Percentiles rank a stretch among this genome's conserved stretches.
Evolutionary conservation across 164 flowering plant genomes (phyloP).

Genomic region (Nymphaea colorata): DNA sequence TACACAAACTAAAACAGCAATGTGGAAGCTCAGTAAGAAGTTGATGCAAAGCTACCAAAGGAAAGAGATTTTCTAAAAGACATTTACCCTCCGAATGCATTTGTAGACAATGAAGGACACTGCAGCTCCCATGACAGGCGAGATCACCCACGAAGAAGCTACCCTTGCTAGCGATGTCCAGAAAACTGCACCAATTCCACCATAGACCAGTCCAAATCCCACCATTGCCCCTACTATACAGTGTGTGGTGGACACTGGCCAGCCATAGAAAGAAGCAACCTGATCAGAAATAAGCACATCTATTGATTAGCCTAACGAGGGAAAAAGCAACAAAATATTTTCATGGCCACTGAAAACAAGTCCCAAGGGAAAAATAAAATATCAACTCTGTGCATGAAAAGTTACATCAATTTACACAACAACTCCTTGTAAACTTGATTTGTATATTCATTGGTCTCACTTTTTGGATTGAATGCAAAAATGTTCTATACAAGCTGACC

Average conservation of each 20-base stretch:
- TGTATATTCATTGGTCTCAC: too few species aligned
- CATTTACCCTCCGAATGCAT: conserved; percentile 87
- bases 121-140: conserved; percentile 76
- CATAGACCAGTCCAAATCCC: conserved; percentile 88
- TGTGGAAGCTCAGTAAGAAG: background rate
- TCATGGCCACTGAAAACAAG: too few species aligned
- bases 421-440: too few species aligned
- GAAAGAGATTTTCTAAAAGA: too few species aligned
- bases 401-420: too few species aligned
- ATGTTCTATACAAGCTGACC: too few species aligned
- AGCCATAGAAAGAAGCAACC: conserved; percentile 93
- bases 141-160: conserved; percentile 89
- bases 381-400: too few species aligned
- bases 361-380: too few species aligned
- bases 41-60: background rate
- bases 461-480: too few species aligned
- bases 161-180: conserved; percentile 95
- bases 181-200: conserved; percentile 91
- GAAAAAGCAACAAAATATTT: too few species aligned
- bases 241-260: conserved; percentile 99
- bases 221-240: conserved; percentile 99
- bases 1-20: conserved; percentile 70
- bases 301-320: background rate
- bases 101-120: conserved; percentile 96
- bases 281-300: conserved; percentile 12